phyloP scores from a whole-genome alignment of 129 eudicot genomes.

The Heracleum sosnowskyi region DNA sequence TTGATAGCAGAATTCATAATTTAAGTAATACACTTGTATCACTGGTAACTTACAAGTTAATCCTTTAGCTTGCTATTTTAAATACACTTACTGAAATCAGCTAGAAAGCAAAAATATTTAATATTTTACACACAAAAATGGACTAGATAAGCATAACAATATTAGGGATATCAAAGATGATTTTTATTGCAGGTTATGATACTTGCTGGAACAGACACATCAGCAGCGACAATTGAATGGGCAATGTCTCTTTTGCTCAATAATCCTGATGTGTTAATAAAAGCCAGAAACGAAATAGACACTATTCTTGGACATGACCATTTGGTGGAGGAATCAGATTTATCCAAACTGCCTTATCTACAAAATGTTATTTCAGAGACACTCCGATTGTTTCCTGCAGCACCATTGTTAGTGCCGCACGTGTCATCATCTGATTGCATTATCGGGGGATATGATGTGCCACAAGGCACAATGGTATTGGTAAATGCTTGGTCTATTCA shows the following conservation, averaged over 20 bases:
- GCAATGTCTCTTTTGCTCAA: constrained; percentile 1
- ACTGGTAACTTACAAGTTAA: no score
- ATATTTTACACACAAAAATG: no score
- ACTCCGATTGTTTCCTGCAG: background rate
- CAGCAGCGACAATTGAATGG: background rate
- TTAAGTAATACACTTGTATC: no score
- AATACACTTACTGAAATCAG: no score
- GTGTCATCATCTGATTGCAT: background rate
- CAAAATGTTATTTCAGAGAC: background rate
- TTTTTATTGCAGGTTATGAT: background rate
- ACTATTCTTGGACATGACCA: background rate
- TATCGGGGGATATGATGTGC: constrained; percentile 1
- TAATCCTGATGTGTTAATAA: background rate
- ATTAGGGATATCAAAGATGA: no score
- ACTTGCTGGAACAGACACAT: background rate
- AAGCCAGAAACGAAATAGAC: background rate
- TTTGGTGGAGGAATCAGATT: background rate
- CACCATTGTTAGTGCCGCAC: background rate
- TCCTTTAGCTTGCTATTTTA: no score
- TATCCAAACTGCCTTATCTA: background rate
- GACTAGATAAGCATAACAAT: no score
- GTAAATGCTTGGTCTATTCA: constrained; percentile 4
- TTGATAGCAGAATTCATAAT: no score
- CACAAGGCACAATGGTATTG: background rate
- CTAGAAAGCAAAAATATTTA: background rate